Conservation (phyloP, 2,329 filamentous ascomycete genomes). For the Aaosphaeria pasadenensis region DNA sequence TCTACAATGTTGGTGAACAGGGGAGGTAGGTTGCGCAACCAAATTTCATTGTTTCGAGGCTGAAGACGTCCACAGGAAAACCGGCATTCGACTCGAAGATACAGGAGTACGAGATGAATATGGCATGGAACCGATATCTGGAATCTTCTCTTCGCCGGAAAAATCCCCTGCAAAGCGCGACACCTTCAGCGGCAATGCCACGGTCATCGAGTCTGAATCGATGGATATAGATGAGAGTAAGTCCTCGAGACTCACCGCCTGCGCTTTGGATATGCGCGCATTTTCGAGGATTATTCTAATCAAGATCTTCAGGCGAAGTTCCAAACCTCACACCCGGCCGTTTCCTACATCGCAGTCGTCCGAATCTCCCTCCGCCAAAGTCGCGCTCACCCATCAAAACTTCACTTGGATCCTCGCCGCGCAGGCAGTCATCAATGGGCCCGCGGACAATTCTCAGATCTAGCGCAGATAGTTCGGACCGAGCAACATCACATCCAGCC, state of each 20-base stretch:
- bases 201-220: slow-evolving; percentile 53
- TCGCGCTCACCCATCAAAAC: slow-evolving; percentile 65
- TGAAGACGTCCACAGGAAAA: slow-evolving; percentile 63
- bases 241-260: slow-evolving; percentile 11
- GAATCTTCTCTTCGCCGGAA: slow-evolving; percentile 84
- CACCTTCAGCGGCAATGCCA: slow-evolving; percentile 34
- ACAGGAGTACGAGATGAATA: slow-evolving; percentile 80
- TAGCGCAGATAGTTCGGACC: slow-evolving; percentile 21
- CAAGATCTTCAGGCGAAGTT: slow-evolving; percentile 42
- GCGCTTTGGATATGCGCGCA: background rate
- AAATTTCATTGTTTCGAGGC: background rate
- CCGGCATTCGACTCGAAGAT: slow-evolving; percentile 77
- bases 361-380: slow-evolving; percentile 48
- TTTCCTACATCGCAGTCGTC: slow-evolving; percentile 43
- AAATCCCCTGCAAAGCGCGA: slow-evolving; percentile 51
- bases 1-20: slow-evolving; percentile 39
- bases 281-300: background rate
- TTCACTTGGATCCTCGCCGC: slow-evolving; percentile 56
- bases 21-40: slow-evolving; percentile 25
- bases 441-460: slow-evolving; percentile 52
- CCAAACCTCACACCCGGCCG: slow-evolving; percentile 47
- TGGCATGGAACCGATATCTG: slow-evolving; percentile 84
- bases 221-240: slow-evolving; percentile 65
- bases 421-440: slow-evolving; percentile 58
- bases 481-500: slow-evolving; percentile 33